A percentile compares a stretch with the other conserved stretches of the same genome.
Evolutionary conservation across 2,329 filamentous ascomycete species (phyloP).

Genomic region (Verticillium albo-atrum): DNA sequence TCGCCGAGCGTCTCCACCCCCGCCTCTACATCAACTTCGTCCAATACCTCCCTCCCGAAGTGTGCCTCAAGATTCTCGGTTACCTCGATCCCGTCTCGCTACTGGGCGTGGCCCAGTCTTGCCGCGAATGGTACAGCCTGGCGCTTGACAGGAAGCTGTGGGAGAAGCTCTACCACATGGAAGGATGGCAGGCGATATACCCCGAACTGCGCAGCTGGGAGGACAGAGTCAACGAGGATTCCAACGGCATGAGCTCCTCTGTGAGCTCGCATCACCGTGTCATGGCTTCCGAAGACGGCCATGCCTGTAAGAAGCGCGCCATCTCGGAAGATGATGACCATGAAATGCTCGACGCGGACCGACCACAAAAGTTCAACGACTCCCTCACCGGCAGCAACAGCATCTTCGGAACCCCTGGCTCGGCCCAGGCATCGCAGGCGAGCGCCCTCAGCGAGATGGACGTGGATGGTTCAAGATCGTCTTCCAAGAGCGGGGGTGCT

Average conservation of each 20-base stretch:
- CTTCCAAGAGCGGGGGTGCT: conserved; percentile 15
- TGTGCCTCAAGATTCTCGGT: conserved; percentile 83
- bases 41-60: conserved; percentile 77
- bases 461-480: conserved; percentile 27
- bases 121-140: conserved; percentile 74
- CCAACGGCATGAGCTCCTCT: conserved; percentile 22
- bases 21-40: conserved; percentile 92
- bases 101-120: conserved; percentile 73
- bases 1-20: conserved; percentile 76
- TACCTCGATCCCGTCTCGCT: conserved; percentile 80
- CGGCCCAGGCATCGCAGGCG: neutral
- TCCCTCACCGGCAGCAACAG: conserved; percentile 9
- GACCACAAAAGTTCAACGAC: conserved; percentile 18
- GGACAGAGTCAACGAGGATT: conserved; percentile 45
- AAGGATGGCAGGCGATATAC: conserved; percentile 77
- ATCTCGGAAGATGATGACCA: conserved; percentile 45
- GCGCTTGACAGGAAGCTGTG: conserved; percentile 82
- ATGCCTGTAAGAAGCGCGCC: conserved; percentile 51
- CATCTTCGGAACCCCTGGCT: conserved; percentile 22
- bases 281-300: conserved; percentile 41
- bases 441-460: conserved; percentile 19
- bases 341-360: conserved; percentile 34
- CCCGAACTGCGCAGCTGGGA: conserved; percentile 66
- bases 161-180: conserved; percentile 75
- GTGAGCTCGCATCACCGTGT: conserved; percentile 37